Conservation (phyloP, 129 eudicot genomes). For the Logfia minima region DNA sequence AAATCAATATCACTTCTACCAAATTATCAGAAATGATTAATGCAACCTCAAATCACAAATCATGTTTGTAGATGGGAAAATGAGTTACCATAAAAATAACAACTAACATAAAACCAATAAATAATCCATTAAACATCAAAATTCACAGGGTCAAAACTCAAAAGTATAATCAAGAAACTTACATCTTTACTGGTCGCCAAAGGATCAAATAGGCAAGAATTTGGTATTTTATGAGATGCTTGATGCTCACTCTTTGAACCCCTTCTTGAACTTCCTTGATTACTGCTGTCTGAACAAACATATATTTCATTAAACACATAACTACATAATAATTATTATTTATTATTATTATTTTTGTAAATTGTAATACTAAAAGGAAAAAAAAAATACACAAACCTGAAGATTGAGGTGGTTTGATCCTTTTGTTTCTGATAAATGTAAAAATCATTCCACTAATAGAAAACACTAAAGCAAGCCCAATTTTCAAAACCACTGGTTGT, state of each 20-base stretch:
- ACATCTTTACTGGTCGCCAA: constrained; percentile 37
- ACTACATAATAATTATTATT: background rate
- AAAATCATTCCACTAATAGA: constrained; percentile 74
- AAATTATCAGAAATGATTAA: background rate
- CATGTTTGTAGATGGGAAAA: background rate
- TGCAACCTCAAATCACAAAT: background rate
- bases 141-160: background rate
- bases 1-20: background rate
- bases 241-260: constrained; percentile 5
- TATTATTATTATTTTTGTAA: too few species aligned
- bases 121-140: constrained; percentile 6
- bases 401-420: constrained; percentile 37
- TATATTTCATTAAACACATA: constrained; percentile 4
- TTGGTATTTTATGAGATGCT: constrained; percentile 18
- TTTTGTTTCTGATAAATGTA: constrained; percentile 44
- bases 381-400: constrained; percentile 25
- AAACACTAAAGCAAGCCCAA: constrained; percentile 68
- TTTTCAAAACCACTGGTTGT: constrained; percentile 50
- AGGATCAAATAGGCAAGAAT: constrained; percentile 30
- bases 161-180: constrained; percentile 23
- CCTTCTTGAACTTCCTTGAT: constrained; percentile 31
- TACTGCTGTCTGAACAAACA: constrained; percentile 35
- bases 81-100: too few species aligned
- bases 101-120: constrained; percentile 12
- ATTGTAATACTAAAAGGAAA: background rate